A percentile compares a stretch with the other conserved stretches of the same genome.
Evolutionary conservation across 2,329 filamentous ascomycete species (phyloP).

Genomic region (Cladosporium sp.): DNA sequence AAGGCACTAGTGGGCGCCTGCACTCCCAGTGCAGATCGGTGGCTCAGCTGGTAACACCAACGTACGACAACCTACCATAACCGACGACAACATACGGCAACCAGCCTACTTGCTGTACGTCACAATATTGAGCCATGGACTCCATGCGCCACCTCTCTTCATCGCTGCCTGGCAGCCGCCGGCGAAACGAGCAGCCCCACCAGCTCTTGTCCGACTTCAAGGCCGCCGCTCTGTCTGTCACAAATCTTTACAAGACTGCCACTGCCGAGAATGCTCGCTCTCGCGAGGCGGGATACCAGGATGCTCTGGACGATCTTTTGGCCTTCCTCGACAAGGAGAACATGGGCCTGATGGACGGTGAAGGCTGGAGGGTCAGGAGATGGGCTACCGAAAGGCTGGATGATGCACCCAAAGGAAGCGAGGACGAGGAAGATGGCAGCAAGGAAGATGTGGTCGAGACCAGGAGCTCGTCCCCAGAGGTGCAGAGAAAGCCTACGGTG

Average conservation of each 20-base stretch:
- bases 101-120: neutral
- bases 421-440: conserved; percentile 62
- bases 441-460: conserved; percentile 47
- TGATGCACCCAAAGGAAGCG: conserved; percentile 53
- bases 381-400: conserved; percentile 69
- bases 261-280: conserved; percentile 71
- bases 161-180: conserved; percentile 51
- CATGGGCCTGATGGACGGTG: conserved; percentile 72
- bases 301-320: conserved; percentile 88
- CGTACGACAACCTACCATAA: neutral
- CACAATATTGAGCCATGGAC: conserved; percentile 47
- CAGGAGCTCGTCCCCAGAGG: conserved; percentile 37
- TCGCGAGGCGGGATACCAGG: conserved; percentile 80
- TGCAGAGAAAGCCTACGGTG: conserved; percentile 22
- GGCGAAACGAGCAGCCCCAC: conserved; percentile 28
- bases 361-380: conserved; percentile 63
- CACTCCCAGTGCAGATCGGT: conserved; percentile 3
- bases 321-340: conserved; percentile 77
- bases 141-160: conserved; percentile 62
- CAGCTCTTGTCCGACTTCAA: conserved; percentile 83
- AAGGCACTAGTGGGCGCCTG: conserved; percentile 3
- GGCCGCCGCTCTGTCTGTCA: conserved; percentile 86
- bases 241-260: conserved; percentile 92
- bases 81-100: neutral
- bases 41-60: conserved; percentile 1